A percentile compares a stretch with the other conserved stretches of the same genome.
Evolutionary conservation across 2,329 filamentous ascomycete genomes (phyloP).

Genomic region (Cercospora berteroae): DNA sequence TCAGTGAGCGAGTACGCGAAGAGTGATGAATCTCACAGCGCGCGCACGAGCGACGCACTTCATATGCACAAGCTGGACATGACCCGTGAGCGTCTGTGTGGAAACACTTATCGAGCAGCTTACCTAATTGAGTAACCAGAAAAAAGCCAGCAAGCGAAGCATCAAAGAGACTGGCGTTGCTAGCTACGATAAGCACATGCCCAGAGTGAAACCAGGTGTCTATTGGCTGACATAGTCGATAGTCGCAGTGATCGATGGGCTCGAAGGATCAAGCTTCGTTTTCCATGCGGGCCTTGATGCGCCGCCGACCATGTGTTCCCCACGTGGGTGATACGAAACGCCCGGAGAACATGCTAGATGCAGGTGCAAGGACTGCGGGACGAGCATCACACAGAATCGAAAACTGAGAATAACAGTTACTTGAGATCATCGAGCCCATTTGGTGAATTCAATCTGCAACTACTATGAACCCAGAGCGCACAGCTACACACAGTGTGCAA

Average conservation of each 20-base stretch:
- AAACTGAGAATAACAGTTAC: background rate
- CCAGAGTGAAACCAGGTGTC: background rate
- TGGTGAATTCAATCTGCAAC: background rate
- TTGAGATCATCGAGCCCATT: background rate
- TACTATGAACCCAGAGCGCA: background rate
- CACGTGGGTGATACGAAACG: background rate
- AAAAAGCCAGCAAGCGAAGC: background rate
- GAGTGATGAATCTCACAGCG: background rate
- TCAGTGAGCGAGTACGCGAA: background rate
- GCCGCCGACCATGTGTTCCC: background rate
- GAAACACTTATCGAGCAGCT: constrained; percentile 1
- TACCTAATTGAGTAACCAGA: background rate
- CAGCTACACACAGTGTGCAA: background rate
- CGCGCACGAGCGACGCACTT: background rate
- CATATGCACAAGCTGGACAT: background rate
- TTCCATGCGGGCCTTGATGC: background rate
- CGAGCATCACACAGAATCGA: background rate
- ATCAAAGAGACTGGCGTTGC: background rate
- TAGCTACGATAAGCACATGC: background rate
- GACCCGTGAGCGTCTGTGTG: background rate
- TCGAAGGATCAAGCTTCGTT: constrained; percentile 1
- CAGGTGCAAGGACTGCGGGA: background rate
- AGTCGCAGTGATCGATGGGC: background rate
- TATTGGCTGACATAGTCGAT: constrained; percentile 6
- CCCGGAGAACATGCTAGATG: background rate